Evolutionary conservation across 2,329 filamentous ascomycete species (phyloP).

Genomic region (Epichloe sibirici): DNA sequence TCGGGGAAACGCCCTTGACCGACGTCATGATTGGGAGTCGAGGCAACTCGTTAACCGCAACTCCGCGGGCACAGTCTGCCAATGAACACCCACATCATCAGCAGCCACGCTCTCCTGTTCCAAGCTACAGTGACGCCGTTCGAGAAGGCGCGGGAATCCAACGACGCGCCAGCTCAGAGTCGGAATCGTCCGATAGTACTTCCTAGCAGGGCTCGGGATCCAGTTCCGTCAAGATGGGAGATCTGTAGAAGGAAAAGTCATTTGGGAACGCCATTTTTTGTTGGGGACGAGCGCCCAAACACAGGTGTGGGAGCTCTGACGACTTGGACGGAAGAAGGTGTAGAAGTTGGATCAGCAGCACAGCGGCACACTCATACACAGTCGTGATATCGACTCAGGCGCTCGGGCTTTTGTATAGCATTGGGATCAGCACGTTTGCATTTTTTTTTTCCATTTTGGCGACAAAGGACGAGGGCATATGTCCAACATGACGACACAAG

Average conservation of each 20-base stretch:
- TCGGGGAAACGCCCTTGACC: slow-evolving; percentile 44
- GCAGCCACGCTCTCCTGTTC: slow-evolving; percentile 50
- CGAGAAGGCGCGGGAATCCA: slow-evolving; percentile 30
- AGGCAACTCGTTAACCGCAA: slow-evolving; percentile 33
- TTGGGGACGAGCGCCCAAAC: neutral
- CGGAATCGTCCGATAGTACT: neutral
- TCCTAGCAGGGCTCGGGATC: neutral
- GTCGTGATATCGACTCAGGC: slow-evolving; percentile 6
- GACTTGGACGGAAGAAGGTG: neutral
- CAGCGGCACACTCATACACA: neutral
- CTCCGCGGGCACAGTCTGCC: slow-evolving; percentile 12
- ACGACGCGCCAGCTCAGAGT: slow-evolving; percentile 13
- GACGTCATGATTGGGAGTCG: slow-evolving; percentile 38
- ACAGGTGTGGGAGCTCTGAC: neutral
- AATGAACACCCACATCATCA: slow-evolving; percentile 5
- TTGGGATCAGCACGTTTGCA: slow-evolving; percentile 9
- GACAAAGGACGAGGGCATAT: too few species aligned
- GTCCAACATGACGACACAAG: too few species aligned
- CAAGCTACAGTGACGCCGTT: slow-evolving; percentile 70
- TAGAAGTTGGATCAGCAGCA: neutral
- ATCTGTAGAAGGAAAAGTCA: too few species aligned
- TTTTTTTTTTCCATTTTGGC: neutral
- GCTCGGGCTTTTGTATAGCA: slow-evolving; percentile 14
- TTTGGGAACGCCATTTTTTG: too few species aligned
- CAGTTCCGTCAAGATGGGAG: too few species aligned